Evolutionary conservation across 169 alveolate genomes (phyloP).

Genomic region (Plasmodium gonderi): DNA sequence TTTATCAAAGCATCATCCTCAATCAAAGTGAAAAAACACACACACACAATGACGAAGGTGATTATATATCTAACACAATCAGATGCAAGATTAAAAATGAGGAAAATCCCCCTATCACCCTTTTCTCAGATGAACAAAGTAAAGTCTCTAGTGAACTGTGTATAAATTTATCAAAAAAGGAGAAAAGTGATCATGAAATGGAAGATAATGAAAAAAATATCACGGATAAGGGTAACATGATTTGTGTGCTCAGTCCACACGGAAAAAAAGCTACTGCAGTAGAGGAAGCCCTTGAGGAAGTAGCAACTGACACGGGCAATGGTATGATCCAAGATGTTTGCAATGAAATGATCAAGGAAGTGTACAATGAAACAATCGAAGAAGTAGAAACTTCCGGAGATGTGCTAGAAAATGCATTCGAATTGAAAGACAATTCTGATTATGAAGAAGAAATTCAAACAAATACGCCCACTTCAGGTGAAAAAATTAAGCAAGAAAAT

Average conservation of each 20-base stretch:
- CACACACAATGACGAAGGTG: not conserved
- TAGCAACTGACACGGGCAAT: too few relatives aligned
- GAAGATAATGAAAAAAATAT: not conserved
- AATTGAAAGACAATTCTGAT: not conserved
- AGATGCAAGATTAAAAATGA: not conserved
- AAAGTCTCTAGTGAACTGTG: not conserved
- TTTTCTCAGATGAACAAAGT: not conserved
- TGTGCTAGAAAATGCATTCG: not conserved
- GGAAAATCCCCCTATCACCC: not conserved
- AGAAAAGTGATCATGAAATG: not conserved
- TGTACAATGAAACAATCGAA: too few relatives aligned
- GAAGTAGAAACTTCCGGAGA: not conserved
- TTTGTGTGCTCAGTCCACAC: not conserved
- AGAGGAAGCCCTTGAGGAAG: too few relatives aligned
- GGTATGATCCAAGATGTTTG: too few relatives aligned
- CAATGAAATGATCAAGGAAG: too few relatives aligned
- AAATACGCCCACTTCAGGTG: not conserved
- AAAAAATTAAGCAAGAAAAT: not conserved
- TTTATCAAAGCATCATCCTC: slow-evolving; percentile 22
- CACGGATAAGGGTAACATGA: not conserved
- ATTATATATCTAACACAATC: not conserved
- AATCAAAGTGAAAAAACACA: not conserved
- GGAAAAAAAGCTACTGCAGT: too few relatives aligned
- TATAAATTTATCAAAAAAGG: not conserved
- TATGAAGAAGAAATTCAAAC: not conserved